phyloP scores from a whole-genome alignment of 768 basidiomycete species.

The Xerocomellus chrysenteron region DNA sequence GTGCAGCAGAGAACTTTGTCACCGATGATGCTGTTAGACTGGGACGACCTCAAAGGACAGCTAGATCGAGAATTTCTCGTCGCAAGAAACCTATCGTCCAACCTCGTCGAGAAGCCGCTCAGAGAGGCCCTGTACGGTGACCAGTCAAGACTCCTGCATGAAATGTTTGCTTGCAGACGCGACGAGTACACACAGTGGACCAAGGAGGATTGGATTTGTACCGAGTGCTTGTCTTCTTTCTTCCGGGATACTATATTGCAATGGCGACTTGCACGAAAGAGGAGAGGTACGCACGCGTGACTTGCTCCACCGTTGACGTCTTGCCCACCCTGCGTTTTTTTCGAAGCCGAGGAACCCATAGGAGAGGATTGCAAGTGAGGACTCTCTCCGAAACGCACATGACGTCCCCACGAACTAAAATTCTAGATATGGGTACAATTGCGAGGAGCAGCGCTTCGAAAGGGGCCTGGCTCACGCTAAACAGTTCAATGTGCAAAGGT shows the following conservation, averaged over 20 bases:
- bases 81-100: too few relatives aligned
- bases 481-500: background rate
- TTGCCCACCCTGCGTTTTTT: background rate
- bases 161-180: too few relatives aligned
- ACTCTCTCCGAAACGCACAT: too few relatives aligned
- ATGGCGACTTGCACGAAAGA: too few relatives aligned
- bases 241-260: too few relatives aligned
- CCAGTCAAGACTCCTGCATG: too few relatives aligned
- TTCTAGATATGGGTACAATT: conserved; percentile 4
- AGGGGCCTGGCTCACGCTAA: background rate
- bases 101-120: too few relatives aligned
- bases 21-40: background rate
- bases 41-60: conserved; percentile 1
- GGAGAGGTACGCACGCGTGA: background rate
- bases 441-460: background rate
- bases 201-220: too few relatives aligned
- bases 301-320: background rate
- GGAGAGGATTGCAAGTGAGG: conserved; percentile 1
- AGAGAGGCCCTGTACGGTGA: too few relatives aligned
- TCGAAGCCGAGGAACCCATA: background rate
- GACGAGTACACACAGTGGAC: too few relatives aligned
- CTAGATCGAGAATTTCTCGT: too few relatives aligned
- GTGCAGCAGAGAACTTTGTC: background rate
- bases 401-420: background rate
- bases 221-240: too few relatives aligned